Base-by-base conservation (phyloP, 2,329 filamentous ascomycete species). In the Diaporthe sp. region DNA sequence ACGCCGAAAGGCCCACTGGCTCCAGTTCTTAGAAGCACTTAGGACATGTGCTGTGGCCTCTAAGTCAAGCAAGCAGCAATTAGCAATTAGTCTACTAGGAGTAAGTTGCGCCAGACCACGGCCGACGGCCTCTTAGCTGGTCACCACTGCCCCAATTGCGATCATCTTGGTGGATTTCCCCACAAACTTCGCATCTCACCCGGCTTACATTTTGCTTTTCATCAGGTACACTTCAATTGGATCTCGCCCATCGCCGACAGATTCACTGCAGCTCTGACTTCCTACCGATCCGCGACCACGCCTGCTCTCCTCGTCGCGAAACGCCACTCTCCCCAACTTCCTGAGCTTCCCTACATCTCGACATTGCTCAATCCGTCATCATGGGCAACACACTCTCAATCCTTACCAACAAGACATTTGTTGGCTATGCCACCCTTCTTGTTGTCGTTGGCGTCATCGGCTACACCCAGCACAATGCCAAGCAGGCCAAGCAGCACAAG, bases 351-450 rank as follows among this genome's bases (percentile, higher is more conserved):
- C 53, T 55, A 28, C n/a, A 55, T 25, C 44, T 53, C 74, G 17
- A 69, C 51, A 53, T 34, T 49, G 42, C 58, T 49, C 39, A 31
- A 19, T 42, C 42, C 55, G 34, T 58, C 75, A 82, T 70, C 78
- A 84, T 84, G 83, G 83, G 83, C 74, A 79, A 79, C 76, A 77
- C 79, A 37, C 79, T 84, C 76, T 84, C 83, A 9, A 83, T 82
- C 19, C 77, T 77, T 44, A 59, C 46, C 39, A 72, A 77, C 75
- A 75, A 75, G 73, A 76, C 76, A 28, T 44, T 84, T 69, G 78
- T 78, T 76, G 81, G 83, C 72, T 85, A 83, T 81, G 78, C 78
- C 58, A 74, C 82, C 72, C 78, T 84, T 57, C 42, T 83, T 42
- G 78, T 75, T 71, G 46, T 81, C 25, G 74, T 77, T 12, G 80